Base-by-base conservation (phyloP, 139 green algal species). In the Nannochloris sp. region DNA sequence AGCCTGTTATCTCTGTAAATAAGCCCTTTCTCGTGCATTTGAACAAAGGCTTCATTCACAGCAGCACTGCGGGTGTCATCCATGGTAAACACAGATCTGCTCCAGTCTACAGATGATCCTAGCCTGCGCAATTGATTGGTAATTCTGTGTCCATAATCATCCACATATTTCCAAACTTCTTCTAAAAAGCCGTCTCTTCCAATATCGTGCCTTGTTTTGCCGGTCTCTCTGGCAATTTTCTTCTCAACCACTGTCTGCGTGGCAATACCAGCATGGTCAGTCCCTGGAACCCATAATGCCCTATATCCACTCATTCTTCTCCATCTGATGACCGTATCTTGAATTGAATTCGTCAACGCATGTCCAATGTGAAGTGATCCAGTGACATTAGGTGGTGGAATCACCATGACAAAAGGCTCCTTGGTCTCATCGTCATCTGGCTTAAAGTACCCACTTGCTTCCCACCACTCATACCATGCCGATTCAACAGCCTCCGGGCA, bases 191-290 rank as follows among this genome's bases (percentile, higher is more conserved):
- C 62, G 19, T 97, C 90, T 27, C 94, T 85, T 12, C 93, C 88
- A n/a, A 99, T 78, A 75, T 99, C 90, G 61, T 98, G 91, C 10
- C 92, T 76, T 0, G 83, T 91, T 49, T 89, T 62, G 8, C 79
- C 77, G 49, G 69, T 49, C 78, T 98, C 85, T 18, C 77, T 67
- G 69, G 81, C 76, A 50, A 98, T 73, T 78, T 90, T 92, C 82
- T 97, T 97, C 80, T 99, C 93, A 53, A 99, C 93, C 10, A 98
- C 88, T 0, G 85, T 95, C 83, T 98, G 92, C 21, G 93, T 79
- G 48, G 72, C 72, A 59, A 79, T 99, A 58, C 93, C 91, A 0
- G 93, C 93, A 64, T 98, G 93, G 79, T 99, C 93, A 1, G 87
- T 96, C 9, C 94, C 94, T 0, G 94, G 93, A 49, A 99, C 80